phyloP scores from a whole-genome alignment of 257 asterid genomes.

The Solanum stenotomum region DNA sequence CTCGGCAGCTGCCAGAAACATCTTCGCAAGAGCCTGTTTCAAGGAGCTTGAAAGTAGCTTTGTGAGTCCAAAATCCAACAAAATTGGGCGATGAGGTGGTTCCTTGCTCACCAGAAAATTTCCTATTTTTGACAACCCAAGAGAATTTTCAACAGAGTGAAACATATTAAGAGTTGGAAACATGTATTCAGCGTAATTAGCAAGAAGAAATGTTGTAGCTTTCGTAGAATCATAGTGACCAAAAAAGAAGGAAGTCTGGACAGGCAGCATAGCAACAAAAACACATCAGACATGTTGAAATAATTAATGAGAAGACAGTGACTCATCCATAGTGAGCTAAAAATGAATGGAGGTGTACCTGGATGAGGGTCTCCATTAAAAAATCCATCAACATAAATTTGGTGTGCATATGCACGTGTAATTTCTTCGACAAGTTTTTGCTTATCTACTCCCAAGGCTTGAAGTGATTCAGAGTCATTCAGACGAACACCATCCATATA shows the following conservation, averaged over 20 bases:
- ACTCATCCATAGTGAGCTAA: background rate
- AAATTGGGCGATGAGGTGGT: conserved; percentile 88
- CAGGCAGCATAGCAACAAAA: background rate
- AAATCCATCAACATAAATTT: conserved; percentile 92
- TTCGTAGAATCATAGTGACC: background rate
- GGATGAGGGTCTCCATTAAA: conserved; percentile 99
- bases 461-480: conserved; percentile 66
- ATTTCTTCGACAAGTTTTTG: conserved; percentile 93
- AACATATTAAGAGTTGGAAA: background rate
- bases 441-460: conserved; percentile 77
- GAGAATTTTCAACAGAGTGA: conserved; percentile 1
- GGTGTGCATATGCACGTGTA: conserved; percentile 98
- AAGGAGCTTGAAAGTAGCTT: conserved; percentile 59
- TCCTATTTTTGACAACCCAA: conserved; percentile 38
- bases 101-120: conserved; percentile 94
- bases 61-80: conserved; percentile 96
- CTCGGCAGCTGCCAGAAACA: conserved; percentile 98
- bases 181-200: background rate
- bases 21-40: conserved; percentile 91
- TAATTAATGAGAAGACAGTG: background rate
- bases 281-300: background rate
- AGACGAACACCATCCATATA: conserved; percentile 94
- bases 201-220: background rate
- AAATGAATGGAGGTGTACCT: conserved; percentile 27
- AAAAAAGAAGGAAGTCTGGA: background rate